Conservation (phyloP, 176 grass and related monocot species). For the Leersia perrieri region DNA sequence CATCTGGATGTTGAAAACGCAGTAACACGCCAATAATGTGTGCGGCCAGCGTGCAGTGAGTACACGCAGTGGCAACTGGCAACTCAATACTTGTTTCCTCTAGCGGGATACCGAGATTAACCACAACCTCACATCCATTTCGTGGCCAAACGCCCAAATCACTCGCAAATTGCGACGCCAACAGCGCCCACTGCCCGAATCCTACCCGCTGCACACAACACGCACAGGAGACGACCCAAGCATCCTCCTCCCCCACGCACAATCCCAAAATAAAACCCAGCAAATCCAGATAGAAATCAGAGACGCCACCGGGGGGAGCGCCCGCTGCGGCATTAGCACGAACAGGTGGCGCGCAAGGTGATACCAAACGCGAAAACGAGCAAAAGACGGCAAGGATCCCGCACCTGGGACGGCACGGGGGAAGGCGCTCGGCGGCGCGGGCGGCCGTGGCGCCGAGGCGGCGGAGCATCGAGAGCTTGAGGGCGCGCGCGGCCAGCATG, state of each 20-base stretch:
- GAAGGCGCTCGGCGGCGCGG: not conserved
- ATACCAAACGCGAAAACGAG: not conserved
- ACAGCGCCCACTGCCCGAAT: not conserved
- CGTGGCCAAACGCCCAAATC: not conserved
- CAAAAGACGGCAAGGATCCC: not conserved
- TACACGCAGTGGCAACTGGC: not conserved
- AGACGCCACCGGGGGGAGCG: not conserved
- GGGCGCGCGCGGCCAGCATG: constrained; percentile 41
- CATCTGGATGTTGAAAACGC: constrained; percentile 11
- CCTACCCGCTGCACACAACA: not conserved
- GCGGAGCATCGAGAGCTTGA: constrained; percentile 40
- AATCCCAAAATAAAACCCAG: not conserved
- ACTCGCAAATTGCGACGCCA: not conserved
- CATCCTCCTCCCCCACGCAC: not conserved
- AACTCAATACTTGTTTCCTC: not conserved
- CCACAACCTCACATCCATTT: not conserved
- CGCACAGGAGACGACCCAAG: not conserved
- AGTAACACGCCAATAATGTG: not conserved
- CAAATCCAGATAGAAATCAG: not conserved
- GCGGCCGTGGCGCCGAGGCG: constrained; percentile 14
- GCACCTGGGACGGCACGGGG: constrained; percentile 21
- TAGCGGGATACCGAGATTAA: not conserved
- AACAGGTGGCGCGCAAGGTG: constrained; percentile 27
- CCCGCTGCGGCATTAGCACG: constrained; percentile 20
- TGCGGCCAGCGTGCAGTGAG: not conserved